Percentiles rank a stretch among this genome's conserved stretches.
These are phyloP conservation scores for Dipodascus geniculatus DNA, from an alignment of 805 yeast genomes.

Conservation along the genomic window DNA sequence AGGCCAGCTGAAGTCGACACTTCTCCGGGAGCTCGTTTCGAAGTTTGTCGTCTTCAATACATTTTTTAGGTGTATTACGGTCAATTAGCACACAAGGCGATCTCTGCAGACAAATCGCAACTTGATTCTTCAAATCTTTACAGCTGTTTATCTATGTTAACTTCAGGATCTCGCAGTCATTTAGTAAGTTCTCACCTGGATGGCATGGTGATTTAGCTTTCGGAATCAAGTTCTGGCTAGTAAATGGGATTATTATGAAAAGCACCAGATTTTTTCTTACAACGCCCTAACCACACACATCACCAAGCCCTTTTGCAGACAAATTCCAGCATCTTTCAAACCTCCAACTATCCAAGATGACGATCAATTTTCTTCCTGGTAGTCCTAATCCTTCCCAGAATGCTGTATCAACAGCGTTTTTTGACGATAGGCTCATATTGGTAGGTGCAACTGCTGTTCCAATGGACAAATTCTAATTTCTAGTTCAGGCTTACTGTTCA, in stretches of 20 bases:
- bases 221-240: neutral
- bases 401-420: slow-evolving; percentile 45
- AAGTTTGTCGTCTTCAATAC: slow-evolving; percentile 71
- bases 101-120: slow-evolving; percentile 89
- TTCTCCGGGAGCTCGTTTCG: slow-evolving; percentile 72
- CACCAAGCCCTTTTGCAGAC: neutral
- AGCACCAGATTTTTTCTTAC: neutral
- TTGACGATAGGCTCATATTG: slow-evolving; percentile 55
- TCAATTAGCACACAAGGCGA: slow-evolving; percentile 93
- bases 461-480: neutral
- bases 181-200: neutral
- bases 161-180: neutral
- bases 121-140: slow-evolving; percentile 87
- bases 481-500: slow-evolving; percentile 53
- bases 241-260: neutral
- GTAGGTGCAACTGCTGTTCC: slow-evolving; percentile 15
- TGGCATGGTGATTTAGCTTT: neutral
- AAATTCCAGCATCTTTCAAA: neutral
- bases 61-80: slow-evolving; percentile 79
- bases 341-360: slow-evolving; percentile 8
- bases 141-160: slow-evolving; percentile 43
- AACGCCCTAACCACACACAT: slow-evolving; percentile 1
- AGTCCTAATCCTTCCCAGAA: slow-evolving; percentile 53
- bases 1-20: slow-evolving; percentile 72
- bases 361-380: slow-evolving; percentile 57